Evolutionary conservation across 2,329 filamentous ascomycete genomes (phyloP), one percentile per base, ranked within the genome.

Genomic region (Trichoderma harzianum): DNA sequence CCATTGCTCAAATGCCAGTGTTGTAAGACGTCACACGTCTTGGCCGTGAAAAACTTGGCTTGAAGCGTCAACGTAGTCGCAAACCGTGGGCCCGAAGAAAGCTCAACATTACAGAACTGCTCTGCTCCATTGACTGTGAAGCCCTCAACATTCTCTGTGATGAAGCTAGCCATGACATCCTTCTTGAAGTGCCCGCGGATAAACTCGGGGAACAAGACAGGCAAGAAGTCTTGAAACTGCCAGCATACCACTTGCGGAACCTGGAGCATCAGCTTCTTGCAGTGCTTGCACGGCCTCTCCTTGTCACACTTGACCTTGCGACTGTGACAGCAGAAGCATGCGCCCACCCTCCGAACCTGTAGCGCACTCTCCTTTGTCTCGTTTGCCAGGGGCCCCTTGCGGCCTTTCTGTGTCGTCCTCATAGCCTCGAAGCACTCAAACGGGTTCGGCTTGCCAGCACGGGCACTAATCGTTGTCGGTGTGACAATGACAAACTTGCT

Each of bases 241-340:
- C 87, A 89, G 79, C 87, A 89, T 28, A 89, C 82, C 24, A 86
- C 83, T 75, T 87, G 85, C 2, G 87, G 87, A 16, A 88, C 81
- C 64, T 83, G 79, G 2, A 81, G 77, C 68, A 83, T 82, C 68
- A 89, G 82, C 78, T 87, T 87, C 74, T 82, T 83, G 81, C 87
- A 89, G 79, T 85, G 88, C 77, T 84, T 84, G 79, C 87, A 89
- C 0, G 87, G 86, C 60, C 87, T 81, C 75, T 86, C 83, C 74
- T 84, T 84, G 77, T 88, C 86, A 74, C 87, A 89, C 77, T 85
- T 86, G 69, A 89, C 87, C 77, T 89, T 89, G 74, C 87, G 86
- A 71, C 84, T 86, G 76, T 87, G 86, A 76, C 87, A 89, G 79
- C 86, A 88, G 80, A 89, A 89, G 76, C 87, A 89, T 11, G 87